phyloP scores from a whole-genome alignment of 179 eudicot species.

The Camellia oleifera region DNA sequence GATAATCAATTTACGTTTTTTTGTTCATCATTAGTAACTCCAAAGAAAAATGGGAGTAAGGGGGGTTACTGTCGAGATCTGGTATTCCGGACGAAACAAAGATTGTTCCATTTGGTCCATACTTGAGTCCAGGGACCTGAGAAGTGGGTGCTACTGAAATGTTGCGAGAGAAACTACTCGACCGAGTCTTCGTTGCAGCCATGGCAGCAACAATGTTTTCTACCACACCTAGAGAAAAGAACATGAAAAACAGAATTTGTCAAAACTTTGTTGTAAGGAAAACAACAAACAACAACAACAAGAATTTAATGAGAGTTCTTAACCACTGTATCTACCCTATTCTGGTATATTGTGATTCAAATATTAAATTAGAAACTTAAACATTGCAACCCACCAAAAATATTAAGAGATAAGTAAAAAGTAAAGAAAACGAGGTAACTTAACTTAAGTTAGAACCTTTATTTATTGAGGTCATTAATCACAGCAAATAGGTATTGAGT shows the following conservation, averaged over 20 bases:
- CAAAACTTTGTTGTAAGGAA: neutral
- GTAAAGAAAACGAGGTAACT: no score
- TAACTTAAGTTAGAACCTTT: no score
- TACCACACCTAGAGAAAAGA: neutral
- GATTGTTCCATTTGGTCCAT: conserved; percentile 80
- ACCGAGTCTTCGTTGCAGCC: conserved; percentile 55
- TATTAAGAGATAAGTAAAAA: no score
- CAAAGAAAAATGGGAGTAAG: neutral
- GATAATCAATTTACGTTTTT: neutral
- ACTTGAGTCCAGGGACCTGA: conserved; percentile 71
- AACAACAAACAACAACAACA: neutral
- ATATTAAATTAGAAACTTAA: no score
- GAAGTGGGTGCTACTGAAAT: conserved; percentile 44
- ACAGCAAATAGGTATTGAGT: no score
- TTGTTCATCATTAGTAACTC: neutral
- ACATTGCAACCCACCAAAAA: no score
- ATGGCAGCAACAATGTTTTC: conserved; percentile 24
- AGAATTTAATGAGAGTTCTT: no score
- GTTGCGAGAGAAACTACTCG: conserved; percentile 87
- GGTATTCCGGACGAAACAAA: conserved; percentile 92
- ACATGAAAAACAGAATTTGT: neutral
- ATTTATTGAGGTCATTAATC: no score
- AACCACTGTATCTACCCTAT: no score
- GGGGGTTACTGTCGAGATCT: conserved; percentile 77
- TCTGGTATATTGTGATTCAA: no score